Evolutionary conservation across 2,329 filamentous ascomycete genomes (phyloP).

Genomic region (Fusarium denticulatum): DNA sequence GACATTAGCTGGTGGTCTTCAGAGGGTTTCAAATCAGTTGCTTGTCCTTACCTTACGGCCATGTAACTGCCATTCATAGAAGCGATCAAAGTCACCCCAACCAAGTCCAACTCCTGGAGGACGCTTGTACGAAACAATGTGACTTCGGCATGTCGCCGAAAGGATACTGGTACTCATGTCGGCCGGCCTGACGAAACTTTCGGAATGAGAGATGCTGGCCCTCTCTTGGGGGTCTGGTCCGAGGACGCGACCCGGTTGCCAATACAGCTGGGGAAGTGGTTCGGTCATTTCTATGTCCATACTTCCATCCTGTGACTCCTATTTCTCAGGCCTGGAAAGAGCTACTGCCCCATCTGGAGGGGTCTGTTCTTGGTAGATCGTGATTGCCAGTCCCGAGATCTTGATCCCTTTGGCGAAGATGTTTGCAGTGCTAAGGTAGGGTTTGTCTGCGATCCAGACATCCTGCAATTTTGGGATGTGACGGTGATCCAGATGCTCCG

Average conservation of each 20-base stretch:
- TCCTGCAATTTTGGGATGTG: background rate
- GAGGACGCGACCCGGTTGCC: background rate
- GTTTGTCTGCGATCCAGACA: background rate
- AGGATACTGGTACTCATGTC: background rate
- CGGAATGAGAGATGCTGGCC: background rate
- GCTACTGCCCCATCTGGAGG: background rate
- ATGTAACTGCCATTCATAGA: background rate
- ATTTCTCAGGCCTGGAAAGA: background rate
- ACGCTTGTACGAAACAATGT: background rate
- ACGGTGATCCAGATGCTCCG: background rate
- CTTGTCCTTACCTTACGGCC: conserved; percentile 51
- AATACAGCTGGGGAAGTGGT: background rate
- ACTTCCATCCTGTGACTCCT: background rate
- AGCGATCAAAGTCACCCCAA: background rate
- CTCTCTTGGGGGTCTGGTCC: background rate
- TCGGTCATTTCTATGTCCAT: background rate
- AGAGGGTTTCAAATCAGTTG: background rate
- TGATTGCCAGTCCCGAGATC: background rate
- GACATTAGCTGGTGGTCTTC: background rate
- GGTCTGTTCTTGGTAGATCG: background rate
- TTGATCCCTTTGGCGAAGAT: background rate
- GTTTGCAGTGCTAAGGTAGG: background rate
- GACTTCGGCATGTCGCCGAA: background rate
- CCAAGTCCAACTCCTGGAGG: background rate
- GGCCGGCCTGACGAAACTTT: background rate